Percentiles rank a stretch among this genome's conserved stretches.
Evolutionary conservation across 1,139 yeast genomes (phyloP).

Genomic region (Geotrichum siamense): DNA sequence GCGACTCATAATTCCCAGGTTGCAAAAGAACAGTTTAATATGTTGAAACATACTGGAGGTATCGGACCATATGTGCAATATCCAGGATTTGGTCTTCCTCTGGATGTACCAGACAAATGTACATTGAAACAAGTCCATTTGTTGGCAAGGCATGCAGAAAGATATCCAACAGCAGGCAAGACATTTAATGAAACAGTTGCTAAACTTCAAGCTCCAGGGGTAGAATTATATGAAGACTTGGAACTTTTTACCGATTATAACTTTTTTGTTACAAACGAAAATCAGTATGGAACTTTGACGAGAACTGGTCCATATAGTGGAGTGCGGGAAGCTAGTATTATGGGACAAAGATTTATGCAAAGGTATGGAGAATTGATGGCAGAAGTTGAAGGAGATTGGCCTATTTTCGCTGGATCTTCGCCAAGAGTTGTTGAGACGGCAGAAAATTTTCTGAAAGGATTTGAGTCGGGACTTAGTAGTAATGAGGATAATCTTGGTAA

Average conservation of each 20-base stretch:
- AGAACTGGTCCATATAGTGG: slow-evolving; percentile 21
- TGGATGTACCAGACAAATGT: slow-evolving; percentile 24
- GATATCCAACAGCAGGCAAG: slow-evolving; percentile 20
- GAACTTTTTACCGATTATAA: slow-evolving; percentile 18
- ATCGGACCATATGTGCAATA: slow-evolving; percentile 34
- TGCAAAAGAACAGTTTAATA: slow-evolving; percentile 5
- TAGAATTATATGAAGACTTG: slow-evolving; percentile 18
- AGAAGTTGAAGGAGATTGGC: slow-evolving; percentile 4
- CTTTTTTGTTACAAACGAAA: slow-evolving; percentile 14
- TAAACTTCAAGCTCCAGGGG: slow-evolving; percentile 13
- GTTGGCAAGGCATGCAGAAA: slow-evolving; percentile 21
- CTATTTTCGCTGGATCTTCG: slow-evolving; percentile 19
- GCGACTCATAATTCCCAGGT: not conserved
- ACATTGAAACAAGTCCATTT: slow-evolving; percentile 21
- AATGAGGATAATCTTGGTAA: slow-evolving; percentile 11
- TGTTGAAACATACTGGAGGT: slow-evolving; percentile 18
- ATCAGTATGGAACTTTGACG: slow-evolving; percentile 20
- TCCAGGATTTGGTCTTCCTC: slow-evolving; percentile 36
- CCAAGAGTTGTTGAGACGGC: slow-evolving; percentile 21
- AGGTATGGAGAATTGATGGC: slow-evolving; percentile 15
- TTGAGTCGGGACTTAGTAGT: too few species aligned
- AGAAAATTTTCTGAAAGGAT: slow-evolving; percentile 18
- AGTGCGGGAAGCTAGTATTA: slow-evolving; percentile 10
- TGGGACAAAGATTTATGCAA: slow-evolving; percentile 14
- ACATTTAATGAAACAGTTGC: slow-evolving; percentile 14